Base-by-base conservation (phyloP, 805 yeast genomes). In the Metschnikowia santaceciliae region DNA sequence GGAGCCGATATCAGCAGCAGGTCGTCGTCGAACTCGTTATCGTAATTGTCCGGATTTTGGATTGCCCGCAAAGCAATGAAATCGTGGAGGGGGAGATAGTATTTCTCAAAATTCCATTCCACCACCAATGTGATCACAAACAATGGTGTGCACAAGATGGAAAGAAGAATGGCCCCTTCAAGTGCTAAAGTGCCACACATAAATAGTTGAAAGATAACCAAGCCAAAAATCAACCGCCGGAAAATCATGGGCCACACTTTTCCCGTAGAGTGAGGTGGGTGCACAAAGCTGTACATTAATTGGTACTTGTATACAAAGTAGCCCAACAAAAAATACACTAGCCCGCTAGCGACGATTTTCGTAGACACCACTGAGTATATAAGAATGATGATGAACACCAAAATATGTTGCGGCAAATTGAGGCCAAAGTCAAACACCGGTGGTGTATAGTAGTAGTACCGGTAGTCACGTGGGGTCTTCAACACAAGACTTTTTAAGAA, bases 171-270 rank as follows among this genome's bases (percentile, higher is more conserved):
- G 0, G 85, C 81, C 33, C 81, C 80, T 56, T 81, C 84, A 49
- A 82, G 70, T 2, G 85, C 86, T 41, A 82, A 64, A 0, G 86
- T 79, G 11, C 87, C 86, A 62, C 81, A 74, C 84, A 81, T 81
- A 54, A 81, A 81, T n/a, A 82, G 60, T 53, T 82, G 85, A 57
- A 82, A 77, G 35, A 82, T 70, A 10, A 81, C 64, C 41, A 81
- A 64, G 1, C 86, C 87, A 32, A 82, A 61, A 49, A 81, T 75
- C 32, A 81, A 70, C 46, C 87, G 64, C 50, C 82, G 68, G 55
- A 81, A 80, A 6, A 82, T 79, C 67, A 81, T 77, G 2, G 84
- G 84, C 87, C 87, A 82, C 3, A 80, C 83, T 58, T 80, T 80
- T 4, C 87, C 87, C 0, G 86, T 82, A 13, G 84, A 79, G 62